Conservation (phyloP, 805 yeast genomes). For the Spathaspora gorwiae region DNA sequence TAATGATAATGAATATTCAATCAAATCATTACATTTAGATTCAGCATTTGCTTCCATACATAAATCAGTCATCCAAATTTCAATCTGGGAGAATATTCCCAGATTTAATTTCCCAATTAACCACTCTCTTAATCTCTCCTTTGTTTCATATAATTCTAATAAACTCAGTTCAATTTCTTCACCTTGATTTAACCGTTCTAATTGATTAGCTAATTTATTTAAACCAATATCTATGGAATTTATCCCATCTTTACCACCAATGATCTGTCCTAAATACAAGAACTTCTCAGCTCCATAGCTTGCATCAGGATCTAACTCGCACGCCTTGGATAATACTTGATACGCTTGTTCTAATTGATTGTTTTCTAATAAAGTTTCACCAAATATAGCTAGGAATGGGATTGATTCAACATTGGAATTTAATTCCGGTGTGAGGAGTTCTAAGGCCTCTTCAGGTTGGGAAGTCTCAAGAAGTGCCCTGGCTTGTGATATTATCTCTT, state of each 20-base stretch:
- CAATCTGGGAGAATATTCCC: conserved; percentile 81
- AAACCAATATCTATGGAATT: conserved; percentile 60
- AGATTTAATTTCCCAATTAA: conserved; percentile 57
- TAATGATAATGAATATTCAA: conserved; percentile 57
- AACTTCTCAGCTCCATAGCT: conserved; percentile 71
- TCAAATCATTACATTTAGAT: conserved; percentile 65
- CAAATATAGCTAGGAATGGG: conserved; percentile 54
- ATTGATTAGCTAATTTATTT: conserved; percentile 37
- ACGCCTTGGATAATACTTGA: conserved; percentile 52
- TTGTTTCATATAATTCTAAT: conserved; percentile 19
- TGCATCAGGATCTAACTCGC: conserved; percentile 68
- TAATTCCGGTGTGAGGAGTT: conserved; percentile 37
- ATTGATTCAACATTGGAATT: conserved; percentile 30
- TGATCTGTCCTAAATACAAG: conserved; percentile 83
- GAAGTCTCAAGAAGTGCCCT: conserved; percentile 42
- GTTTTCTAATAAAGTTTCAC: conserved; percentile 74
- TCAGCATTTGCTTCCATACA: conserved; percentile 95
- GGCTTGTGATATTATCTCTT: conserved; percentile 23
- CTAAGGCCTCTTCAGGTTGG: conserved; percentile 53
- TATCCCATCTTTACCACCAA: conserved; percentile 78
- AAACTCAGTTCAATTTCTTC: conserved; percentile 22
- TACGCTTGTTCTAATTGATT: conserved; percentile 80
- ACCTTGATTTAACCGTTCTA: conserved; percentile 16
- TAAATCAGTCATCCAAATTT: conserved; percentile 95
- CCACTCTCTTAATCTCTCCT: conserved; percentile 24